Evolutionary conservation across 371 early-diverging fungal species (phyloP).

Genomic region (Syncephalastrum contaminatum): DNA sequence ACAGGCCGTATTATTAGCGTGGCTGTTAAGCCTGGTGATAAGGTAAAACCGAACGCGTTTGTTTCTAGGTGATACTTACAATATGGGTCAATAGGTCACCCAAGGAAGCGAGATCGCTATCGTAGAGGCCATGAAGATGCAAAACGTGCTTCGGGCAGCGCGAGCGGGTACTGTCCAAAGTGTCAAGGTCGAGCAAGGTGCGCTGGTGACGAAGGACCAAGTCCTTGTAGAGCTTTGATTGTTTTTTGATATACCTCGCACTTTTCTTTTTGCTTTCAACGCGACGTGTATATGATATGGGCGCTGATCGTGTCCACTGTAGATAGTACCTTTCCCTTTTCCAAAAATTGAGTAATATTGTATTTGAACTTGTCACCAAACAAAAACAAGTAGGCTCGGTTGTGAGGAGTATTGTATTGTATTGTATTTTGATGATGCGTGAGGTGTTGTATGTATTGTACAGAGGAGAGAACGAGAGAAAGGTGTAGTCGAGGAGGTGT

Average conservation of each 20-base stretch:
- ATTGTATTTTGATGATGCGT: no score
- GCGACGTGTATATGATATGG: no score
- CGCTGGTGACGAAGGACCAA: constrained; percentile 84
- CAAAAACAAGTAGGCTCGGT: no score
- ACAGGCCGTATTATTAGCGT: constrained; percentile 89
- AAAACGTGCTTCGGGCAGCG: constrained; percentile 86
- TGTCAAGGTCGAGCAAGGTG: constrained; percentile 72
- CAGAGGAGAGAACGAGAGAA: no score
- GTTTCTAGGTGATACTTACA: background rate
- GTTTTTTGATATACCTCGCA: no score
- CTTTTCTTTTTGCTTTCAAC: no score
- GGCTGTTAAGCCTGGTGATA: constrained; percentile 82
- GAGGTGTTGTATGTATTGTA: no score
- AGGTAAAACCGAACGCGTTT: constrained; percentile 24
- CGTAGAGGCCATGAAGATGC: constrained; percentile 99
- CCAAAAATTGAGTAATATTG: no score
- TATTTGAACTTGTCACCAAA: no score
- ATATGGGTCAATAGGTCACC: constrained; percentile 44
- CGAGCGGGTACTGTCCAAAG: constrained; percentile 80
- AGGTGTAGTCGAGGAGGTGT: background rate
- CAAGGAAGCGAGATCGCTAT: constrained; percentile 88
- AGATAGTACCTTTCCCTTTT: no score
- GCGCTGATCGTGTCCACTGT: no score
- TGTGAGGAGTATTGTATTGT: no score
- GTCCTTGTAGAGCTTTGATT: constrained; percentile 71